Evolutionary conservation across 1,284 basidiomycete genomes (phyloP).

Genomic region (Fistulinella cinereoalba): DNA sequence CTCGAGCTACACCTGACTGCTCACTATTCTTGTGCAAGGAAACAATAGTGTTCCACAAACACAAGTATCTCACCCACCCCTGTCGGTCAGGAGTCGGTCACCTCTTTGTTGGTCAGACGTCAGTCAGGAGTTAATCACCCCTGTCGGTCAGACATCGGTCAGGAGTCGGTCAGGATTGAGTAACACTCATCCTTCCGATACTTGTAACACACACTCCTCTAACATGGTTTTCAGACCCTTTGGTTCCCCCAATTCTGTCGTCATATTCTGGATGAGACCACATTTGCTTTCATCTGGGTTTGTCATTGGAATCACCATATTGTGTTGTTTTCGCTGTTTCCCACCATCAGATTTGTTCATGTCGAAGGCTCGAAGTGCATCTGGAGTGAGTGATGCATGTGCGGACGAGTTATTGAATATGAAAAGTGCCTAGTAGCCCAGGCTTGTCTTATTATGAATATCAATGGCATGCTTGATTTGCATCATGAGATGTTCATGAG

Average conservation of each 20-base stretch:
- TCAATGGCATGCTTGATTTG: constrained; percentile 26
- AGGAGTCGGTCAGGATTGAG: no score
- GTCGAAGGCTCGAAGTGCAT: constrained; percentile 34
- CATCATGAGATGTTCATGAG: constrained; percentile 22
- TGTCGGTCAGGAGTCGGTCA: no score
- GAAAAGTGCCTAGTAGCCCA: constrained; percentile 32
- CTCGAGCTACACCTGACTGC: no score
- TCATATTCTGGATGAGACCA: background rate
- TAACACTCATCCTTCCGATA: no score
- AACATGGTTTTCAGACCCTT: constrained; percentile 36
- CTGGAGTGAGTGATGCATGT: constrained; percentile 28
- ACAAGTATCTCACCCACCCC: no score
- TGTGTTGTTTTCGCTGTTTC: background rate
- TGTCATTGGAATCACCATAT: background rate
- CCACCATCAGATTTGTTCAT: constrained; percentile 33
- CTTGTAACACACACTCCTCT: no score
- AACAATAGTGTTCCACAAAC: no score
- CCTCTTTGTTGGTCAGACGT: no score
- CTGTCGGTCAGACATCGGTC: no score
- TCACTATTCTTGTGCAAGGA: no score
- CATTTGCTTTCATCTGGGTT: background rate
- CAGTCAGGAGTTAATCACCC: no score
- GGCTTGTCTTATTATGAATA: constrained; percentile 5
- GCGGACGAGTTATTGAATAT: constrained; percentile 37
- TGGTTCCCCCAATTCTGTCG: background rate